phyloP scores from a whole-genome alignment of 2,329 filamentous ascomycete genomes.

The Chaetomium sp. region DNA sequence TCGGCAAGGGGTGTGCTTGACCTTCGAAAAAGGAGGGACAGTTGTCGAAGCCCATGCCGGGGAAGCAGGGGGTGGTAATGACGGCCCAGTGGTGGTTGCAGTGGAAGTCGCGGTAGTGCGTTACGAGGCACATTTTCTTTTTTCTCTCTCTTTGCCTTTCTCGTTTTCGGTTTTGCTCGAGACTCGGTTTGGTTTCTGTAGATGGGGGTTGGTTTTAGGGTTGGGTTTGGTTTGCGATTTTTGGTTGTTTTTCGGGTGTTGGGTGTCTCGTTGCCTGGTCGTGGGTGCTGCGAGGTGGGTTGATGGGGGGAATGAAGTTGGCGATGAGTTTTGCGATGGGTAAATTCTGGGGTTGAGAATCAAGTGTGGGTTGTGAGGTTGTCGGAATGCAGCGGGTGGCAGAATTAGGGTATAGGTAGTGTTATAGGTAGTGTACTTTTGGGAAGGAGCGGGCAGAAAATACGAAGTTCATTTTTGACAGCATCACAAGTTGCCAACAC shows the following conservation, averaged over 20 bases:
- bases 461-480: too few species aligned
- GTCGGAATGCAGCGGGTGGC: too few species aligned
- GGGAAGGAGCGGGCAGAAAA: too few species aligned
- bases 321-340: not conserved
- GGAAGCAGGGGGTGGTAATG: slow-evolving; percentile 41
- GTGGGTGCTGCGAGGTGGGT: too few species aligned
- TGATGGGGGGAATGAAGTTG: too few species aligned
- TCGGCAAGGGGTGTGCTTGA: slow-evolving; percentile 31
- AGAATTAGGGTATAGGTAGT: too few species aligned
- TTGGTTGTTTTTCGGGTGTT: not conserved
- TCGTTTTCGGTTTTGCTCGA: not conserved
- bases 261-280: not conserved
- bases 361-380: too few species aligned
- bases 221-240: not conserved
- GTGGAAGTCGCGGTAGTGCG: slow-evolving; percentile 40
- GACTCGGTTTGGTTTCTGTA: not conserved
- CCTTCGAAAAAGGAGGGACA: slow-evolving; percentile 37
- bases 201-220: too few species aligned
- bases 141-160: too few species aligned
- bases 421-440: too few species aligned
- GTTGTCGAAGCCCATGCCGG: slow-evolving; percentile 44
- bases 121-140: slow-evolving; percentile 41
- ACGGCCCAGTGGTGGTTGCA: slow-evolving; percentile 49
- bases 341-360: not conserved
- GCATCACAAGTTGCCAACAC: too few species aligned